A percentile compares a stretch with the other conserved stretches of the same genome.
Evolutionary conservation across 129 eudicot genomes (phyloP).

Genomic region (Centella asiatica): DNA sequence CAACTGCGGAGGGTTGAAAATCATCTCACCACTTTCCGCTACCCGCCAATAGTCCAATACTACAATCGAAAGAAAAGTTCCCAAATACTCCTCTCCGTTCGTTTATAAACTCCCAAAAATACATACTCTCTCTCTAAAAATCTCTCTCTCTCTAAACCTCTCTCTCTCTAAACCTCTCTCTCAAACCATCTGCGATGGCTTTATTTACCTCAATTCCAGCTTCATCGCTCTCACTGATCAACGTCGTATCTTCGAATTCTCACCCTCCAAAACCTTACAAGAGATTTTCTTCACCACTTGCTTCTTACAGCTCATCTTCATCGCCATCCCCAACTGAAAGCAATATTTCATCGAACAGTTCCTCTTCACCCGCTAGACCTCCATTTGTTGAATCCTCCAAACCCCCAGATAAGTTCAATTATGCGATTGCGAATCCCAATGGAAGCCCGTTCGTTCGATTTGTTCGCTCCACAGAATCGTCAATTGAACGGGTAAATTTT

Average conservation of each 20-base stretch:
- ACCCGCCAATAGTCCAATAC: no score
- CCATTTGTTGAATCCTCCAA: slow-evolving; percentile 32
- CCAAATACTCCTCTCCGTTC: no score
- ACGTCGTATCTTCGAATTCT: slow-evolving; percentile 20
- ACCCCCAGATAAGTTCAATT: slow-evolving; percentile 29
- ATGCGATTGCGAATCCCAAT: slow-evolving; percentile 35
- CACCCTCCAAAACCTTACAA: slow-evolving; percentile 14
- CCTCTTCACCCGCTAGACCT: slow-evolving; percentile 22
- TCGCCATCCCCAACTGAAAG: slow-evolving; percentile 26
- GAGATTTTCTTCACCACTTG: slow-evolving; percentile 25
- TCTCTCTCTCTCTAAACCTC: no score
- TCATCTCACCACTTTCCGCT: no score
- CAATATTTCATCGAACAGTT: slow-evolving; percentile 2
- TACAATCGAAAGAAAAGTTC: no score
- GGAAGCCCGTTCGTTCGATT: slow-evolving; percentile 44
- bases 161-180: neutral
- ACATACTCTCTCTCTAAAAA: no score
- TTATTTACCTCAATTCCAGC: slow-evolving; percentile 30
- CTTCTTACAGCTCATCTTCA: slow-evolving; percentile 39
- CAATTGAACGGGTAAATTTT: slow-evolving; percentile 56
- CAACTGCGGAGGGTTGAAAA: no score
- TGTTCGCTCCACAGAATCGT: slow-evolving; percentile 50
- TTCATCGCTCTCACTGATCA: slow-evolving; percentile 21
- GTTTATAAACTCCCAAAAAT: no score
- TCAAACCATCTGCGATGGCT: slow-evolving; percentile 27